Conservation (phyloP, 805 yeast genomes). For the Sungouiella blattae region DNA sequence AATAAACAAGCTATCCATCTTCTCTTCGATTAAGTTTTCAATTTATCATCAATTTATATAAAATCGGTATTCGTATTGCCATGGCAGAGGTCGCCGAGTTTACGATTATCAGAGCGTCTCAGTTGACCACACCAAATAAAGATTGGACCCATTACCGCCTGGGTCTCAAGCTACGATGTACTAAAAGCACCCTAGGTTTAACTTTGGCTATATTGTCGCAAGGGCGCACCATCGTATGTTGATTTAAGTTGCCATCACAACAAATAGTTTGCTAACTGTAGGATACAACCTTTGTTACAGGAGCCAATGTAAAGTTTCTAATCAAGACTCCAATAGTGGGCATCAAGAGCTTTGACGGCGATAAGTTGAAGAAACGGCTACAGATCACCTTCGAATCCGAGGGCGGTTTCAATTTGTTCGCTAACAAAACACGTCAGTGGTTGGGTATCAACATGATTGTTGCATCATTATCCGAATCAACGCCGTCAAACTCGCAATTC, state of each 20-base stretch:
- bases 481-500: too few relatives aligned
- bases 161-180: conserved; percentile 17
- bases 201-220: conserved; percentile 13
- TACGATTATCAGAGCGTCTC: conserved; percentile 16
- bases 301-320: conserved; percentile 13
- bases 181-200: conserved; percentile 8
- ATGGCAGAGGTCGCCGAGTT: conserved; percentile 16
- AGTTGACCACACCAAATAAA: conserved; percentile 16
- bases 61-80: background rate
- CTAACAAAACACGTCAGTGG: conserved; percentile 14
- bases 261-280: conserved; percentile 5
- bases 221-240: conserved; percentile 17
- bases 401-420: conserved; percentile 14
- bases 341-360: conserved; percentile 15
- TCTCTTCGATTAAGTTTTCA: too few relatives aligned
- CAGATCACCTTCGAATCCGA: conserved; percentile 16
- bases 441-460: conserved; percentile 8
- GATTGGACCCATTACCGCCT: conserved; percentile 21
- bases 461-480: too few relatives aligned
- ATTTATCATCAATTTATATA: background rate
- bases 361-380: conserved; percentile 13
- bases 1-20: too few relatives aligned
- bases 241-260: too few relatives aligned
- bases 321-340: conserved; percentile 16
- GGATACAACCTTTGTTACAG: conserved; percentile 13